Evolutionary conservation across 192 early-diverging fungal genomes (phyloP).

Genomic region (Rhizophagus sp.): DNA sequence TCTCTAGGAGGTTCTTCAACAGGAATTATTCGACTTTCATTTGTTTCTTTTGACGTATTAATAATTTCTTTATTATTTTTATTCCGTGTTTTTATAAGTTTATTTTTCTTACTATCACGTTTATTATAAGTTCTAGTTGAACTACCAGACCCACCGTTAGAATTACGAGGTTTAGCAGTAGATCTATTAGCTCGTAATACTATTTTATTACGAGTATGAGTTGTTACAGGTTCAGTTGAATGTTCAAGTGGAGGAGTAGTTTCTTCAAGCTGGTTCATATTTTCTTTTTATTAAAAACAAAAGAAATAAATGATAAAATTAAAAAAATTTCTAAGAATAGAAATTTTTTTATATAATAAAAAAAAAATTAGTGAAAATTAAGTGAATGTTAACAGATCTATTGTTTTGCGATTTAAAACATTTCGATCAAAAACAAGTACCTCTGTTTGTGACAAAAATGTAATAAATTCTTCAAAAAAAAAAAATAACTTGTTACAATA

Average conservation of each 20-base stretch:
- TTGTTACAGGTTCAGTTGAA: background rate
- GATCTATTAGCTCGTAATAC: background rate
- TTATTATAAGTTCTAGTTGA: background rate
- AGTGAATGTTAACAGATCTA: background rate
- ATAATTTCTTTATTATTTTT: constrained; percentile 12
- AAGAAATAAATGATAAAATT: background rate
- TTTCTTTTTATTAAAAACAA: background rate
- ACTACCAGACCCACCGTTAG: background rate
- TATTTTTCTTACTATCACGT: background rate
- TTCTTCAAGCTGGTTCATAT: background rate
- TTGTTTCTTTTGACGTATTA: background rate
- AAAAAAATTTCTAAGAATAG: background rate
- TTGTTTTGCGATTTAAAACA: background rate
- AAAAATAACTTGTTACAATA: background rate
- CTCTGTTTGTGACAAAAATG: background rate
- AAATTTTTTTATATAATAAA: background rate
- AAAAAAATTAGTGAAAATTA: background rate
- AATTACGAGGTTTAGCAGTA: background rate
- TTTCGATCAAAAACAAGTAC: background rate
- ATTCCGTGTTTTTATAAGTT: constrained; percentile 5
- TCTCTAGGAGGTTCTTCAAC: background rate
- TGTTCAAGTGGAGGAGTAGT: background rate
- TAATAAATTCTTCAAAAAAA: background rate
- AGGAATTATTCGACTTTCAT: constrained; percentile 15
- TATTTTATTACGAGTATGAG: background rate